Evolutionary conservation across 495 filamentous ascomycete genomes (phyloP), one percentile per base, ranked within the genome.

Genomic region (Platismatia glauca): DNA sequence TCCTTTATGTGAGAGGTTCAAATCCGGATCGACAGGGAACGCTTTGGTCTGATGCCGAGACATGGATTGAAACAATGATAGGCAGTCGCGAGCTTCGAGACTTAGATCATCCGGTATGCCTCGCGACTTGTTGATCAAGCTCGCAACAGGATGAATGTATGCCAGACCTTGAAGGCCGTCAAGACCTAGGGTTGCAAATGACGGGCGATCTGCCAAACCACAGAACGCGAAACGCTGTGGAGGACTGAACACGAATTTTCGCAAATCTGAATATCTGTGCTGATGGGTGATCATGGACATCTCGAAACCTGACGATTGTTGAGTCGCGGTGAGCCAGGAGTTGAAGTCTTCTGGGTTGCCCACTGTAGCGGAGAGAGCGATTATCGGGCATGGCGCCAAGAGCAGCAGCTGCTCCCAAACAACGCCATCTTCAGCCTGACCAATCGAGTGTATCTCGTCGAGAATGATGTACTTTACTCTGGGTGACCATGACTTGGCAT

Each of bases 401-500:
- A 91, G 78, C 16, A 91, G 75, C 12, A 93, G 76, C 66, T 93
- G 89, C 65, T 93, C 89, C 89, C 88, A 93, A 1, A 93, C 77
- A 15, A 90, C 73, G 58, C 89, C 88, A 68, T 93, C 89, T 22
- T 91, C 84, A 3, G 84, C 80, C 70, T 90, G 84, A 0, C 88
- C 87, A 60, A 91, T 90, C 20, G 79, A 89, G 70, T 93, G 89
- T n/a, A 91, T 82, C 72, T 91, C 89, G 64, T 93, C 89, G 61
- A 91, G 91, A 41, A 91, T 91, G 67, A 92, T 90, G 18, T 86
- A 77, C 60, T 80, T 86, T 7, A 92, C 77, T 59, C 84, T 72
- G 4, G 75, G 73, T 3, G 88, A 79, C 85, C 87, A 92, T 6
- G 83, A 75, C 29, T 79, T 81, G 27, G 87, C 86, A 66, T 90